Percentiles rank a stretch among this genome's conserved stretches.
phyloP scores from a whole-genome alignment of 2,329 filamentous ascomycete genomes.

The Fusarium aywerte region DNA sequence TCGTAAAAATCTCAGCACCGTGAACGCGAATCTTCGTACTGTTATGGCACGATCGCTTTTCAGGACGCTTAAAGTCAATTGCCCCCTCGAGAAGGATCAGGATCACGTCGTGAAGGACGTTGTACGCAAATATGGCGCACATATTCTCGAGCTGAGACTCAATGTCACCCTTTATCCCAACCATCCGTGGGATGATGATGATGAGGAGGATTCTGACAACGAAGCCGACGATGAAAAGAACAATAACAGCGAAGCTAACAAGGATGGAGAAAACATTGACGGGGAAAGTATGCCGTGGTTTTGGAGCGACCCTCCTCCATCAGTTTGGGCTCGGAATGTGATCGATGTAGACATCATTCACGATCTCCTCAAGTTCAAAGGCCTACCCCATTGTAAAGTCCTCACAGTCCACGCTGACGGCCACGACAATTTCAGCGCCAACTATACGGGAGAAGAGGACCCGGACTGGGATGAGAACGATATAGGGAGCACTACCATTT shows the following conservation, averaged over 20 bases:
- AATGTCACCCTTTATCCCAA: conserved; percentile 1
- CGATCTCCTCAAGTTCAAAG: conserved; percentile 3
- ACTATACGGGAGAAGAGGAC: neutral
- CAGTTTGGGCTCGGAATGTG: conserved; percentile 15
- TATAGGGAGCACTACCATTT: neutral
- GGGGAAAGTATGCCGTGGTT: conserved; percentile 1
- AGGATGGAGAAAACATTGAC: too few relatives aligned
- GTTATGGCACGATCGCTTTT: neutral
- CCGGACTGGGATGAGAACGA: conserved; percentile 14
- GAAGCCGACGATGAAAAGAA: neutral
- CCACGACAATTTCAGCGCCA: neutral
- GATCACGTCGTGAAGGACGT: neutral
- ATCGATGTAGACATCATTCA: neutral
- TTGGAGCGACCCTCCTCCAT: neutral
- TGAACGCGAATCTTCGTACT: neutral
- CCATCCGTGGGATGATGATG: neutral
- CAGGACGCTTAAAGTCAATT: neutral
- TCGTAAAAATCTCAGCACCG: neutral
- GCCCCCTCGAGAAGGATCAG: neutral
- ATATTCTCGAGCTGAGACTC: neutral
- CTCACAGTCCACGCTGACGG: conserved; percentile 1
- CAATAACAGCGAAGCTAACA: too few relatives aligned
- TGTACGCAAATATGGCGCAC: neutral
- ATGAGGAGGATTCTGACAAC: too few relatives aligned
- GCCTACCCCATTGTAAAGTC: neutral